These are phyloP conservation scores for Yarrowia hollandica DNA, from an alignment of 805 yeast genomes.

Conservation along the genomic window DNA sequence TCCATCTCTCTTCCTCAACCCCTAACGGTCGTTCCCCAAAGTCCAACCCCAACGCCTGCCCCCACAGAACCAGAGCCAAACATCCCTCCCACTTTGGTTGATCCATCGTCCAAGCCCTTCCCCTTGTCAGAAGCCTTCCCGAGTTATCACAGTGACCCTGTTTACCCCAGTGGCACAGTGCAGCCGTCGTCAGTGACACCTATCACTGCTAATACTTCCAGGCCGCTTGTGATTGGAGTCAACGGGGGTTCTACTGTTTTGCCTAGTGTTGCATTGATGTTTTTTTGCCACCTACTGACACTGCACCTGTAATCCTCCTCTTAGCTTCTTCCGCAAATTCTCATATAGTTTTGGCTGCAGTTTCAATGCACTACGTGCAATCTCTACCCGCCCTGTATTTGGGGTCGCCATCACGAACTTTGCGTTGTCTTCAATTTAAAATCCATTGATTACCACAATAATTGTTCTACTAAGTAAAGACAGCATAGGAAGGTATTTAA, in stretches of 20 bases:
- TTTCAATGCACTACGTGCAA: constrained; percentile 1
- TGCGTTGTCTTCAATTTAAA: neutral
- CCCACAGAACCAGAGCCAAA: neutral
- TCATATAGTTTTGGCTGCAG: constrained; percentile 1
- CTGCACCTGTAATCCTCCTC: neutral
- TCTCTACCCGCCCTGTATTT: constrained; percentile 9
- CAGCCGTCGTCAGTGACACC: neutral
- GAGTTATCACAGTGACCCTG: neutral
- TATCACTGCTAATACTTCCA: neutral
- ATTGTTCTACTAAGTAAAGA: too few species aligned
- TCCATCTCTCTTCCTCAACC: neutral
- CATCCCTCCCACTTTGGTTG: neutral
- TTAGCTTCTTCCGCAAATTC: too few species aligned
- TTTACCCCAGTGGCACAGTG: too few species aligned
- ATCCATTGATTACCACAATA: too few species aligned
- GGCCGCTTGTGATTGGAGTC: neutral
- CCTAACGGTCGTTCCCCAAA: too few species aligned
- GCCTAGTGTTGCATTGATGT: neutral
- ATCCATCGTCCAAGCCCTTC: neutral
- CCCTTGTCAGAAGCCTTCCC: neutral
- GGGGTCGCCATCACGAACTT: too few species aligned
- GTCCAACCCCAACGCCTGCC: neutral
- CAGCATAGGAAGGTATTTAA: too few species aligned
- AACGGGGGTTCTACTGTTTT: neutral
- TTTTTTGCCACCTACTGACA: neutral